Conservation (phyloP, 768 basidiomycete species). For the Psilocybe azurescens region DNA sequence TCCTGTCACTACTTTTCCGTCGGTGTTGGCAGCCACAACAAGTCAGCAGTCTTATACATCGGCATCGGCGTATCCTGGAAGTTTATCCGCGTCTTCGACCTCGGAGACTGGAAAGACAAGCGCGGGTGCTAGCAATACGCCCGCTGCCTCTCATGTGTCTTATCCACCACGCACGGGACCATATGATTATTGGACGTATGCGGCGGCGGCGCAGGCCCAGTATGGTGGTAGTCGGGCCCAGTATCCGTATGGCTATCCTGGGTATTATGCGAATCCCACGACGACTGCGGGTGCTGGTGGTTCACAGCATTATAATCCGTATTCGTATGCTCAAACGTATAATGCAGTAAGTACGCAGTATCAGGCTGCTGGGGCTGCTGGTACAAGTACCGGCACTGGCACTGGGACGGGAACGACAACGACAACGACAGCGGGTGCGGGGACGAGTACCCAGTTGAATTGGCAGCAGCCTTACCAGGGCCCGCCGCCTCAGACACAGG, state of each 20-base stretch:
- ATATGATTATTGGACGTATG: constrained; percentile 45
- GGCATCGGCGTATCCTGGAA: constrained; percentile 12
- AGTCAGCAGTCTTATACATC: constrained; percentile 4
- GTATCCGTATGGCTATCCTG: constrained; percentile 33
- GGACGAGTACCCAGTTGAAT: constrained; percentile 24
- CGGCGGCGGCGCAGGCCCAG: constrained; percentile 11
- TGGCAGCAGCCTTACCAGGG: constrained; percentile 43
- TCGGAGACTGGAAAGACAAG: constrained; percentile 12
- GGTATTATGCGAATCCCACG: constrained; percentile 30
- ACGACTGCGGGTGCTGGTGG: constrained; percentile 14
- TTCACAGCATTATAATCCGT: constrained; percentile 28
- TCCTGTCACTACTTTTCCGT: constrained; percentile 37
- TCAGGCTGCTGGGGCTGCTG: constrained; percentile 8
- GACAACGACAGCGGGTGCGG: background rate
- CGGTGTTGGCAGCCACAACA: constrained; percentile 31
- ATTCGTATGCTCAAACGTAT: constrained; percentile 32
- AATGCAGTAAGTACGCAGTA: constrained; percentile 21
- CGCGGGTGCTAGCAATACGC: constrained; percentile 9
- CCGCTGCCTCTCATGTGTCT: constrained; percentile 12
- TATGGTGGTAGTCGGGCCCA: constrained; percentile 22
- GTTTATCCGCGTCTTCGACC: constrained; percentile 15
- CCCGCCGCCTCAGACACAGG: constrained; percentile 13
- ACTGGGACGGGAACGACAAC: too few relatives aligned
- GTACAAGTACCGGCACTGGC: background rate
- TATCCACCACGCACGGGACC: constrained; percentile 29